phyloP scores from a whole-genome alignment of 2,329 filamentous ascomycete species.

The Dothistroma septosporum region DNA sequence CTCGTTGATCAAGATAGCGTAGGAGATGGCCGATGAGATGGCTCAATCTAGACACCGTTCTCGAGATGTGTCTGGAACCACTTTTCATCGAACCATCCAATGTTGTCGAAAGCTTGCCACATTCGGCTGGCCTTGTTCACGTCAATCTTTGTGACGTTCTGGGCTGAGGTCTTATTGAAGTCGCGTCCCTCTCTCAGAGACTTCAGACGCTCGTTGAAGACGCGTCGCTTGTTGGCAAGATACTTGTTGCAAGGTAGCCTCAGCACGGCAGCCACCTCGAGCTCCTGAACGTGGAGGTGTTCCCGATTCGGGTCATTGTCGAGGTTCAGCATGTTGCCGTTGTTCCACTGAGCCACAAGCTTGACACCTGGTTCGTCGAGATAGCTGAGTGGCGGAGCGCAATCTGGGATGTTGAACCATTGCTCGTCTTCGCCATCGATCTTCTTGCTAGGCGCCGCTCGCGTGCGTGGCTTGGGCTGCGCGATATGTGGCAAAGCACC shows the following conservation, averaged over 20 bases:
- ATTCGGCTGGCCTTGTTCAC: constrained; percentile 96
- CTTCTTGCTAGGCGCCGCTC: constrained; percentile 28
- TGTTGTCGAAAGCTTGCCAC: constrained; percentile 79
- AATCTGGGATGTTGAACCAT: constrained; percentile 29
- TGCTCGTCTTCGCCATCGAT: constrained; percentile 24
- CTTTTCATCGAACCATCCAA: constrained; percentile 32
- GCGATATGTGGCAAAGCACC: constrained; percentile 10
- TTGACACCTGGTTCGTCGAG: constrained; percentile 19
- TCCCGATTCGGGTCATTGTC: constrained; percentile 64
- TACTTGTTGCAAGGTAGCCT: constrained; percentile 84
- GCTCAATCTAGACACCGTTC: background rate
- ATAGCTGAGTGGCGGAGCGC: constrained; percentile 23
- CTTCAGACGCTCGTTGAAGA: constrained; percentile 74
- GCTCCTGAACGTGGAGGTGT: constrained; percentile 73
- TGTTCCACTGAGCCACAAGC: constrained; percentile 36
- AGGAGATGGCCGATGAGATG: background rate
- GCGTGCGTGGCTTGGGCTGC: constrained; percentile 26
- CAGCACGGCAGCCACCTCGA: constrained; percentile 70
- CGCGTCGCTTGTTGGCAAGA: constrained; percentile 85
- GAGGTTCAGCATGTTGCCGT: constrained; percentile 73
- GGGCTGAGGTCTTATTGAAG: constrained; percentile 91
- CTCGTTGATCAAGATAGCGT: background rate
- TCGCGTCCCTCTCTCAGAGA: constrained; percentile 67
- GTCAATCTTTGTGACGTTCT: constrained; percentile 96
- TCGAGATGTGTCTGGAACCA: constrained; percentile 24